Conservation (phyloP, 352 stramenopile species). For the Peronospora destructor region DNA sequence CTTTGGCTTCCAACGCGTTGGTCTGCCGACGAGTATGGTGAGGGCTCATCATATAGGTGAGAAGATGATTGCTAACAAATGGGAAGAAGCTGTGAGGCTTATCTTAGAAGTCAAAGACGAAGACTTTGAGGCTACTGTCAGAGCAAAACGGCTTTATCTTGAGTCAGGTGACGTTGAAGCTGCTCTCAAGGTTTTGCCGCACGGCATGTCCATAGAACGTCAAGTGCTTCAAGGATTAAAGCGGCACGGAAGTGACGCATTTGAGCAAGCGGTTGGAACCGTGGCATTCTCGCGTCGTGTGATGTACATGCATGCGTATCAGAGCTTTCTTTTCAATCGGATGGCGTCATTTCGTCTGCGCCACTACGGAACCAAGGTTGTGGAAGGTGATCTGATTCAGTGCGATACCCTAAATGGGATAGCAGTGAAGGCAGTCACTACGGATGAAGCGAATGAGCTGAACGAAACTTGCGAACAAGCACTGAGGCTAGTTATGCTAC, state of each 20-base stretch:
- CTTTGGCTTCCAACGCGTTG: constrained; percentile 78
- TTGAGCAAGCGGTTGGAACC: constrained; percentile 44
- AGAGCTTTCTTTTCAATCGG: constrained; percentile 70
- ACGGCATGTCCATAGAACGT: constrained; percentile 40
- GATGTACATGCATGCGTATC: constrained; percentile 76
- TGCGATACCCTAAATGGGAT: constrained; percentile 12
- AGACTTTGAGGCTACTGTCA: constrained; percentile 28
- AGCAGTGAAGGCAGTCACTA: constrained; percentile 30
- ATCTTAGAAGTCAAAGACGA: constrained; percentile 36
- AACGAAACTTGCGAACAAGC: constrained; percentile 27
- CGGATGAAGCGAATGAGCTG: constrained; percentile 32
- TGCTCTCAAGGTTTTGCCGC: constrained; percentile 48
- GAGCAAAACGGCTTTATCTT: constrained; percentile 44
- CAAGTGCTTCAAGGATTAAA: constrained; percentile 63
- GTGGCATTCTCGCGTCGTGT: constrained; percentile 52
- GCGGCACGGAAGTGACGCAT: constrained; percentile 42
- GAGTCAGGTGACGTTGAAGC: constrained; percentile 42
- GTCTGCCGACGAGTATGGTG: constrained; percentile 34
- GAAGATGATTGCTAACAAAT: constrained; percentile 56
- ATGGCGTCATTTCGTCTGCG: constrained; percentile 49
- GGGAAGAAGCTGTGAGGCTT: constrained; percentile 39
- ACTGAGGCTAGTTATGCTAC: constrained; percentile 42
- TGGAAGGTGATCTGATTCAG: constrained; percentile 54
- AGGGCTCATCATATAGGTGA: constrained; percentile 66
- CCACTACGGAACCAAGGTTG: constrained; percentile 28